These are phyloP conservation scores for Pelargonium myrrhifolium DNA, from an alignment of 441 rosid genomes.

Conservation along the genomic window DNA sequence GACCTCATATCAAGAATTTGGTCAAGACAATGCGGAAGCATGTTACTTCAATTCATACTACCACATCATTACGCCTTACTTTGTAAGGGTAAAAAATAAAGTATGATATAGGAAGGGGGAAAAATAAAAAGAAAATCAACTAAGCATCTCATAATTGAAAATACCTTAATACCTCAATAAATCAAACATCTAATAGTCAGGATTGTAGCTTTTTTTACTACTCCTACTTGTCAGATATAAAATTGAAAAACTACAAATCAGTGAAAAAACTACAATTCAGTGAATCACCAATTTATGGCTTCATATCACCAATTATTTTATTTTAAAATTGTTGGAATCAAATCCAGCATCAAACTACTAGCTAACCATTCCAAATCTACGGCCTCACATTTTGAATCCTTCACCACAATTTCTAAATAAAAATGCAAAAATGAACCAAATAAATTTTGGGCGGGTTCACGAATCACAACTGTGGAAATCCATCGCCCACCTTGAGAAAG, in stretches of 20 bases:
- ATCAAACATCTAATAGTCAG: not conserved
- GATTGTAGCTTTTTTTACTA: not conserved
- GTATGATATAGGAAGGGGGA: too few relatives aligned
- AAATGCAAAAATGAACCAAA: not conserved
- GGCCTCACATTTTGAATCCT: not conserved
- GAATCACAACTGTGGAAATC: not conserved
- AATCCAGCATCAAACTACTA: not conserved
- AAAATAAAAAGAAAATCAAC: not conserved
- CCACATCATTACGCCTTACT: not conserved
- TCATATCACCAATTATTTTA: not conserved
- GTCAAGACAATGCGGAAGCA: not conserved
- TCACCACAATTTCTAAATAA: not conserved
- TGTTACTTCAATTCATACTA: not conserved
- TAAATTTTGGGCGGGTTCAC: too few relatives aligned
- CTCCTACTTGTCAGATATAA: not conserved
- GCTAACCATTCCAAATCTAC: not conserved
- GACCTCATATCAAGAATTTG: too few relatives aligned
- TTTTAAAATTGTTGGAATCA: not conserved
- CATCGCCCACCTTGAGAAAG: constrained; percentile 35
- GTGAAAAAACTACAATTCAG: too few relatives aligned
- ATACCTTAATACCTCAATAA: not conserved
- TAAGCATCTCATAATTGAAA: not conserved
- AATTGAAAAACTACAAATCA: not conserved
- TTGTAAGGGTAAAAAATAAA: not conserved
- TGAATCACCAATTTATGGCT: not conserved